Evolutionary conservation across 495 filamentous ascomycete species (phyloP).

Genomic region (Penicillium parvum): DNA sequence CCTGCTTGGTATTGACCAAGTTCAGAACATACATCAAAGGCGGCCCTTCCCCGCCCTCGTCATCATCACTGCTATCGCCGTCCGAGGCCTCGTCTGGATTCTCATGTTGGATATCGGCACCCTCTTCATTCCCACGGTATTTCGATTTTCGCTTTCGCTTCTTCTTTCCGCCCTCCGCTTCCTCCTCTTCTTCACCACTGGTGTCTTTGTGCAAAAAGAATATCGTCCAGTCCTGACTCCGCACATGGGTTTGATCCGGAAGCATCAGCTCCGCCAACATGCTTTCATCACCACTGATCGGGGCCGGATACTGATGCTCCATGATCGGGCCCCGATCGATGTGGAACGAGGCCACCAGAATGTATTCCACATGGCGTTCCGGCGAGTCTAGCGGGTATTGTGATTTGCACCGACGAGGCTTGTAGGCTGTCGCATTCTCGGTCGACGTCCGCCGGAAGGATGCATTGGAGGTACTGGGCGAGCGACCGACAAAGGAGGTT

Average conservation of each 20-base stretch:
- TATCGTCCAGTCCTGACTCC: conserved; percentile 97
- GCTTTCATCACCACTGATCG: conserved; percentile 94
- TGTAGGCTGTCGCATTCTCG: conserved; percentile 38
- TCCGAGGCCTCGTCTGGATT: conserved; percentile 43
- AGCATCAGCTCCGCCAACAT: conserved; percentile 99
- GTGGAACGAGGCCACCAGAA: conserved; percentile 96
- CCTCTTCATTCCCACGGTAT: conserved; percentile 48
- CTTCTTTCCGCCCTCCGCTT: conserved; percentile 49
- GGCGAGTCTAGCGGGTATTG: conserved; percentile 76
- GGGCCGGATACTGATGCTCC: conserved; percentile 94
- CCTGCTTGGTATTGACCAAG: conserved; percentile 95
- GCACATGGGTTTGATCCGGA: conserved; percentile 91
- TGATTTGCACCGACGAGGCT: conserved; percentile 59
- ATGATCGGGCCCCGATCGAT: conserved; percentile 94
- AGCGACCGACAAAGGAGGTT: conserved; percentile 51
- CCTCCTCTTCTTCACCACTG: conserved; percentile 72
- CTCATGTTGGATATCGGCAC: conserved; percentile 43
- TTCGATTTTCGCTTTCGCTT: conserved; percentile 44
- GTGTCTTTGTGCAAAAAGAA: conserved; percentile 98
- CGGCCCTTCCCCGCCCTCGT: conserved; percentile 64
- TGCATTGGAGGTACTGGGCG: conserved; percentile 43
- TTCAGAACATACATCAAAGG: conserved; percentile 98
- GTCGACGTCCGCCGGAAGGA: conserved; percentile 43
- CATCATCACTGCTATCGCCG: conserved; percentile 51
- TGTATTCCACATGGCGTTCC: conserved; percentile 97